Evolutionary conservation across 1,284 basidiomycete species (phyloP).

Genomic region (Peniophora sp.): DNA sequence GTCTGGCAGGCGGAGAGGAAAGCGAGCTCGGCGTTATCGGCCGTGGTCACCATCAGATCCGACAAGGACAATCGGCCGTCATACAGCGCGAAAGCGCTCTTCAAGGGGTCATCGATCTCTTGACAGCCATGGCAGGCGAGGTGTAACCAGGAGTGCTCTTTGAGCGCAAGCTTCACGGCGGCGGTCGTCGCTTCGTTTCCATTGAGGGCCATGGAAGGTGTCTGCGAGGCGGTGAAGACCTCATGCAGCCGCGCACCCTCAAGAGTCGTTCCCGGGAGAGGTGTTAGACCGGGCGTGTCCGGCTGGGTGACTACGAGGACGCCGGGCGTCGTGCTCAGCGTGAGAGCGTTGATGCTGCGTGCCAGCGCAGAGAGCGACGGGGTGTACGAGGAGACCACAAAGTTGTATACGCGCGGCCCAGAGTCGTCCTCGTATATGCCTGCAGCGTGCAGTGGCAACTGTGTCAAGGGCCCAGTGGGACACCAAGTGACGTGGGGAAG

Average conservation of each 20-base stretch:
- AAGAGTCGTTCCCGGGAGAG: no score
- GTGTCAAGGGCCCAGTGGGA: not conserved
- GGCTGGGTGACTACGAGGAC: no score
- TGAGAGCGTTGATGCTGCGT: no score
- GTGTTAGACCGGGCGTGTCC: no score
- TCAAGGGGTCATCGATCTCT: not conserved
- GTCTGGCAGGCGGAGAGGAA: not conserved
- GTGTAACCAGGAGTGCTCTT: not conserved
- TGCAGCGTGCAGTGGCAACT: not conserved
- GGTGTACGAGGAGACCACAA: not conserved
- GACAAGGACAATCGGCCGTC: not conserved
- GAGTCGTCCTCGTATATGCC: not conserved
- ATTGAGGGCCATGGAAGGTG: not conserved
- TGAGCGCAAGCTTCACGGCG: not conserved
- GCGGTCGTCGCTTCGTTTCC: conserved; percentile 3
- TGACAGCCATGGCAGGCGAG: not conserved
- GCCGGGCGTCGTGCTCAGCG: no score
- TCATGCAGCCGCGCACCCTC: no score
- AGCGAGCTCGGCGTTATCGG: not conserved
- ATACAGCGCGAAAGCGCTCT: conserved; percentile 1
- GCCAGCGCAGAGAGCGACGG: not conserved
- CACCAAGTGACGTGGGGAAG: not conserved
- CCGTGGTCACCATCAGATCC: not conserved
- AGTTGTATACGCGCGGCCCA: not conserved
- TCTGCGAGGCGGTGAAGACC: no score